Conservation (phyloP, 2,329 filamentous ascomycete genomes). For the Stachybotrys elegans region DNA sequence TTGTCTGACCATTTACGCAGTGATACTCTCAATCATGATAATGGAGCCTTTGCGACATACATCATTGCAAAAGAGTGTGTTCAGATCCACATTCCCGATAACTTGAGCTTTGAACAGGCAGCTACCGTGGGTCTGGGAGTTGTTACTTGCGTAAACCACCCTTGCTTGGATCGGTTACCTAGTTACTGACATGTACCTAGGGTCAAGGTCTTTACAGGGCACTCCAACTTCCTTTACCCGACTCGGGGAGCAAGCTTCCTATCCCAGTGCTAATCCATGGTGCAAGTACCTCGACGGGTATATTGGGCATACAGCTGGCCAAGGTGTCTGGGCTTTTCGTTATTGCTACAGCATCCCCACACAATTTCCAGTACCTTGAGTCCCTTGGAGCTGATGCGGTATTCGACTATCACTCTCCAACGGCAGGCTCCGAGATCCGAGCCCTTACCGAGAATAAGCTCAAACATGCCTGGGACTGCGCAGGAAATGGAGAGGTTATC, state of each 20-base stretch:
- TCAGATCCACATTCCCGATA: neutral
- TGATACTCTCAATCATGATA: neutral
- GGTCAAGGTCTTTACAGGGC: neutral
- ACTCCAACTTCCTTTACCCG: neutral
- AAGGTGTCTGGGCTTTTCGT: slow-evolving; percentile 30
- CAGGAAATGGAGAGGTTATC: neutral
- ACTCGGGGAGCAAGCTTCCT: neutral
- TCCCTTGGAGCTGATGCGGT: neutral
- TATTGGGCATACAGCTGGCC: slow-evolving; percentile 41
- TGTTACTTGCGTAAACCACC: neutral
- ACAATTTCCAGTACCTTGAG: neutral
- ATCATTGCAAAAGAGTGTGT: neutral
- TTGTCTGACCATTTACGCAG: no score
- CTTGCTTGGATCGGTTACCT: no score
- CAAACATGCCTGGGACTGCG: slow-evolving; percentile 8
- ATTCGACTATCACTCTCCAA: slow-evolving; percentile 25
- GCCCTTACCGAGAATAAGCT: slow-evolving; percentile 12
- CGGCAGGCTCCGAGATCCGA: slow-evolving; percentile 18
- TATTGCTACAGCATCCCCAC: slow-evolving; percentile 22
- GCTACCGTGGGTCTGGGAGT: neutral
- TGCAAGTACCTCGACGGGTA: slow-evolving; percentile 49
- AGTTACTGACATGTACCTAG: neutral
- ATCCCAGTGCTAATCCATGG: slow-evolving; percentile 32
- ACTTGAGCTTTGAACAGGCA: neutral
- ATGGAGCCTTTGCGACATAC: neutral